Conservation (phyloP, 805 yeast species). For the Nakazawaea peltata region DNA sequence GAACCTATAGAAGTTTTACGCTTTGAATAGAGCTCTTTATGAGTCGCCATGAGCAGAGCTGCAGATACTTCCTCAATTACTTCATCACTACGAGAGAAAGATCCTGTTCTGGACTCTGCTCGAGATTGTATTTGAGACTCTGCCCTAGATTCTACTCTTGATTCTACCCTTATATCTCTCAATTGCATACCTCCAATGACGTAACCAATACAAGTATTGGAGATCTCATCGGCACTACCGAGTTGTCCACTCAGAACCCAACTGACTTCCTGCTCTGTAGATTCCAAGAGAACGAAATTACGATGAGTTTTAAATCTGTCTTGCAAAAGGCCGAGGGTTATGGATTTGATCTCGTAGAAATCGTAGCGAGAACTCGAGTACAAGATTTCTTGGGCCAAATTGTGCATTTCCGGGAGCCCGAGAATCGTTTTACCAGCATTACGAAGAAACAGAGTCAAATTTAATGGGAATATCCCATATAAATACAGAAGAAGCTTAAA, state of each 20-base stretch:
- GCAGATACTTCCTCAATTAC: too few species aligned
- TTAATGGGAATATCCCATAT: slow-evolving; percentile 52
- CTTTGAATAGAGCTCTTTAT: slow-evolving; percentile 14
- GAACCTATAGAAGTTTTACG: not conserved
- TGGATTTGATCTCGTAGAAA: slow-evolving; percentile 22
- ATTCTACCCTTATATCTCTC: too few species aligned
- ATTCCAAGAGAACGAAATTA: slow-evolving; percentile 25
- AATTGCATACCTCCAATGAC: too few species aligned
- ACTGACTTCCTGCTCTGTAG: slow-evolving; percentile 26
- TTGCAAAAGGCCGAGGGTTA: slow-evolving; percentile 21
- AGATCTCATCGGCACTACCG: slow-evolving; percentile 27
- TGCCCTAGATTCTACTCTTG: too few species aligned
- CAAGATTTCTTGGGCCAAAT: not conserved
- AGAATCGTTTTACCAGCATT: slow-evolving; percentile 28
- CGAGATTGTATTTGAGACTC: too few species aligned
- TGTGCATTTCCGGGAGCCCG: too few species aligned
- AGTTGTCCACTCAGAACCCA: slow-evolving; percentile 18
- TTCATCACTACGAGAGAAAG: too few species aligned
- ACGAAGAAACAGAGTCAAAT: slow-evolving; percentile 33
- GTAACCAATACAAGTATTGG: slow-evolving; percentile 21
- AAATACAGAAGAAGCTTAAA: slow-evolving; percentile 35
- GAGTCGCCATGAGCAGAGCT: slow-evolving; percentile 15
- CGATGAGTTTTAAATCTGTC: slow-evolving; percentile 40
- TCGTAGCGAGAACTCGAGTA: slow-evolving; percentile 15
- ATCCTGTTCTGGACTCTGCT: too few species aligned